Conservation (phyloP, 2,329 filamentous ascomycete genomes). For the Rhinocladiella mackenziei region DNA sequence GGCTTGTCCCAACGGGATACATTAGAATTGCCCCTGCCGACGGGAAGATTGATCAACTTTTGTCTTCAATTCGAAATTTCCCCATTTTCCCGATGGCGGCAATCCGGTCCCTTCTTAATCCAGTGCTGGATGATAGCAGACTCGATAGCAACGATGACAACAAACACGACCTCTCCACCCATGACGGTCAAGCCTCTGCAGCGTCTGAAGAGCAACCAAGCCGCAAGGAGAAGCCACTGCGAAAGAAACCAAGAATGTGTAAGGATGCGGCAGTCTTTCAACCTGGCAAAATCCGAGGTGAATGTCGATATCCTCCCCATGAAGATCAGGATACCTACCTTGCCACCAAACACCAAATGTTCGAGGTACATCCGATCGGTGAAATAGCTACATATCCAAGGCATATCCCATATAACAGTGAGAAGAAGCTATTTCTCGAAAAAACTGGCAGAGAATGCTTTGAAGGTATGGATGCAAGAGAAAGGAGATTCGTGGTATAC, state of each 20-base stretch:
- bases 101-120: slow-evolving; percentile 27
- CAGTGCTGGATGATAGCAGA: slow-evolving; percentile 13
- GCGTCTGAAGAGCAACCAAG: slow-evolving; percentile 7
- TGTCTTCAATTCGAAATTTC: not conserved
- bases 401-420: slow-evolving; percentile 90
- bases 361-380: slow-evolving; percentile 62
- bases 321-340: slow-evolving; percentile 61
- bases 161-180: slow-evolving; percentile 16
- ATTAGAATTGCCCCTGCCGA: not conserved
- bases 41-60: not conserved
- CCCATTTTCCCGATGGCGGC: slow-evolving; percentile 20
- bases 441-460: slow-evolving; percentile 86
- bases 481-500: slow-evolving; percentile 9
- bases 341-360: slow-evolving; percentile 56
- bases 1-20: slow-evolving; percentile 2
- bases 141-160: slow-evolving; percentile 20
- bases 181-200: slow-evolving; percentile 11
- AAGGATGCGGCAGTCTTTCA: slow-evolving; percentile 63
- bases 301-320: slow-evolving; percentile 69
- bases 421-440: slow-evolving; percentile 81
- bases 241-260: slow-evolving; percentile 53
- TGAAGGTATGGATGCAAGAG: slow-evolving; percentile 61
- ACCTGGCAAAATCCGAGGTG: slow-evolving; percentile 60
- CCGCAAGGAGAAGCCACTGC: slow-evolving; percentile 22
- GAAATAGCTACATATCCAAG: slow-evolving; percentile 58